These are phyloP conservation scores for Cytospora chrysosperma DNA, from an alignment of 2,329 filamentous ascomycete genomes.

Conservation along the genomic window DNA sequence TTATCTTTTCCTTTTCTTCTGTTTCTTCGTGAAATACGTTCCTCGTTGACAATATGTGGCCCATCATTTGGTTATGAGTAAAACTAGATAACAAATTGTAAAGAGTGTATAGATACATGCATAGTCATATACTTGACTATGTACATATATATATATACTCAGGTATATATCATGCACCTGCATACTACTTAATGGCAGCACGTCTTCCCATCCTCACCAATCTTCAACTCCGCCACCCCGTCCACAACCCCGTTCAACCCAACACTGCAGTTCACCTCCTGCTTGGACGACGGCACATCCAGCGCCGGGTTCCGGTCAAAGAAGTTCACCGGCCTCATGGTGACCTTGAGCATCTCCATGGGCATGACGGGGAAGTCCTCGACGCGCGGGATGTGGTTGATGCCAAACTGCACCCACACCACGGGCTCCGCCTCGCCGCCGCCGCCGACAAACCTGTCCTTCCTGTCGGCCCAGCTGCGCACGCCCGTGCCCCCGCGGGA, in stretches of 20 bases:
- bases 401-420: constrained; percentile 52
- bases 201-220: constrained; percentile 19
- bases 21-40: too few relatives aligned
- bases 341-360: constrained; percentile 52
- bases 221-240: constrained; percentile 13
- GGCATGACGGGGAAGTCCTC: constrained; percentile 72
- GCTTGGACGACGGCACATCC: constrained; percentile 47
- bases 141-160: too few relatives aligned
- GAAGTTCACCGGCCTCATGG: constrained; percentile 51
- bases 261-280: constrained; percentile 42
- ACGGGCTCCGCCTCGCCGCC: constrained; percentile 43
- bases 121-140: too few relatives aligned
- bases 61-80: too few relatives aligned
- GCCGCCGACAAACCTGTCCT: constrained; percentile 39
- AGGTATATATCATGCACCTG: too few relatives aligned
- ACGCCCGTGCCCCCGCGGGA: constrained; percentile 38
- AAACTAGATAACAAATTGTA: too few relatives aligned
- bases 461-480: constrained; percentile 34
- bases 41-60: too few relatives aligned
- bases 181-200: background rate
- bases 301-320: constrained; percentile 51
- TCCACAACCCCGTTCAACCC: constrained; percentile 27
- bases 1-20: too few relatives aligned
- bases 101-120: too few relatives aligned
- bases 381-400: constrained; percentile 60